phyloP scores from a whole-genome alignment of 441 rosid genomes.

The Hura crepitans region DNA sequence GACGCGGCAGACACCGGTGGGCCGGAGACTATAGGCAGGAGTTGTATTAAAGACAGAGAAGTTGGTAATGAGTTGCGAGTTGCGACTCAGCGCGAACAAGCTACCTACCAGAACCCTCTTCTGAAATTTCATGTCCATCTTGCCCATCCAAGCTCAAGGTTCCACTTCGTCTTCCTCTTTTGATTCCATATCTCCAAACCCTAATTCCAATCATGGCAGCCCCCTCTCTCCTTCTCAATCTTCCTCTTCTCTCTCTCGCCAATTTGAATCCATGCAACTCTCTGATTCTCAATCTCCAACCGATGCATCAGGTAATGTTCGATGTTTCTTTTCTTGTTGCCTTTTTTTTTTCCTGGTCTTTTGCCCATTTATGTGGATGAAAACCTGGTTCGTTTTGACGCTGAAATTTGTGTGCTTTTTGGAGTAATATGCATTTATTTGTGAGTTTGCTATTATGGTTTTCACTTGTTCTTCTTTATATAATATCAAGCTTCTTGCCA shows the following conservation, averaged over 20 bases:
- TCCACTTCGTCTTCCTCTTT: constrained; percentile 48
- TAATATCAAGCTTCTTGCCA: neutral
- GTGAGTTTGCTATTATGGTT: neutral
- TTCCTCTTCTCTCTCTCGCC: constrained; percentile 35
- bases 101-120: neutral
- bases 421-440: neutral
- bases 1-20: constrained; percentile 23
- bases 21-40: neutral
- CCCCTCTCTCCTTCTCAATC: constrained; percentile 30
- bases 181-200: constrained; percentile 42
- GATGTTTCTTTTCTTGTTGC: neutral
- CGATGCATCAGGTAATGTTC: constrained; percentile 40
- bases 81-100: constrained; percentile 35
- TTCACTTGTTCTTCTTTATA: neutral
- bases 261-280: constrained; percentile 35
- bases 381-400: neutral
- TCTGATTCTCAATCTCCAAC: constrained; percentile 24
- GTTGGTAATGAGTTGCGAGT: neutral
- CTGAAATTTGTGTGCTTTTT: neutral
- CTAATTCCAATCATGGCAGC: constrained; percentile 61
- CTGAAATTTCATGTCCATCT: constrained; percentile 90
- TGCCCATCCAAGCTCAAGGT: constrained; percentile 65
- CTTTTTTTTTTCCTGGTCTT: neutral
- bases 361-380: neutral
- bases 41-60: neutral